Evolutionary conservation across 2,329 filamentous ascomycete species (phyloP).

Genomic region (Rachicladosporium sp.): DNA sequence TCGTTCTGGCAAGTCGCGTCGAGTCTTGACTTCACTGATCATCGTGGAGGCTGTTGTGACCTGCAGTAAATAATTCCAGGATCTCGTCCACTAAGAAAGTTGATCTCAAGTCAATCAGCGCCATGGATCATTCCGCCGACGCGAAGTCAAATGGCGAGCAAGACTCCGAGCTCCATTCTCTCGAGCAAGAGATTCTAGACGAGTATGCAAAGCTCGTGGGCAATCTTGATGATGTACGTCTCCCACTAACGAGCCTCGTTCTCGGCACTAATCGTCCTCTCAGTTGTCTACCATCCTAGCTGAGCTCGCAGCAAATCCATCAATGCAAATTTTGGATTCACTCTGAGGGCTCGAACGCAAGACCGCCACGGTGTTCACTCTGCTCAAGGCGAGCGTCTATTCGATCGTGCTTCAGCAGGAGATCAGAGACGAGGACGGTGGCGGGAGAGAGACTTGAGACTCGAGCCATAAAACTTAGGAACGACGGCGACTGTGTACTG

Average conservation of each 20-base stretch:
- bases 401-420: constrained; percentile 97
- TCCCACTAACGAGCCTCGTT: constrained; percentile 40
- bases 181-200: constrained; percentile 89
- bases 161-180: constrained; percentile 14
- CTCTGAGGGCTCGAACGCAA: constrained; percentile 83
- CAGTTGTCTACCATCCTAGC: constrained; percentile 49
- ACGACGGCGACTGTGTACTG: too few relatives aligned
- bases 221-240: constrained; percentile 75
- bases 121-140: constrained; percentile 3
- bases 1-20: too few relatives aligned
- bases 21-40: too few relatives aligned
- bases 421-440: constrained; percentile 55
- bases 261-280: constrained; percentile 1
- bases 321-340: constrained; percentile 70
- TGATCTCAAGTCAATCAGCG: too few relatives aligned
- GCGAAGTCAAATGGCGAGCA: constrained; percentile 2
- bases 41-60: too few relatives aligned
- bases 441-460: background rate
- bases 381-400: constrained; percentile 96
- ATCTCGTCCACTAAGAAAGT: too few relatives aligned
- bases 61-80: too few relatives aligned
- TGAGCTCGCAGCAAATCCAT: constrained; percentile 50
- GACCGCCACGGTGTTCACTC: constrained; percentile 85
- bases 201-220: constrained; percentile 80
- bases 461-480: too few relatives aligned